Evolutionary conservation across 2,329 filamentous ascomycete genomes (phyloP), one percentile per base, ranked within the genome.

Genomic region (Moelleriella libera): DNA sequence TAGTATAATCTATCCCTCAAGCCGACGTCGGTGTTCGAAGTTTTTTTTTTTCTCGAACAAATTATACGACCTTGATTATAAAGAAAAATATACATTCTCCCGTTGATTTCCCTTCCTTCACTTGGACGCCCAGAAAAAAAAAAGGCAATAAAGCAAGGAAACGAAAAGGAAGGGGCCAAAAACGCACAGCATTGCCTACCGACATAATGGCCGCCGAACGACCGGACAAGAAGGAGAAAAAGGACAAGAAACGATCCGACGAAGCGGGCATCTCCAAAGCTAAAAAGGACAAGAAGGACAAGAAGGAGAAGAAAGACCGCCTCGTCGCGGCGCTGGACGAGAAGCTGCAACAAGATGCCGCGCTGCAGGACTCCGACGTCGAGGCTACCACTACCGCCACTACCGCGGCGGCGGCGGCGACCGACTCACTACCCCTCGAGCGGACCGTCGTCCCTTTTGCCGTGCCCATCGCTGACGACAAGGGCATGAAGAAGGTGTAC

Each of bases 381-480:
- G 62, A 44, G 55, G 60, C 66, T 32, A 66, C 67, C 52, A 67
- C 67, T 44, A 64, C 63, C 41, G 69, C 71, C 54, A 69, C 67
- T 14, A 64, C 68, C 44, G 66, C 69, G 43, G 70, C 73, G 45
- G 66, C 74, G 50, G 63, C 68, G 46, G 68, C 66, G 54, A 56
- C 65, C 42, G 68, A 69, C 44, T 58, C 71, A 46, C 48, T 60
- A 32, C 57, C 64, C 45, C 61, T 72, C 48, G 67, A 71, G 63
- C 60, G 74, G 56, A 80, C 82, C 49, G 71, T 94, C 44, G 86
- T 94, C 48, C 85, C 88, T 31, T 92, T 95, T 61, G 88, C 89
- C 49, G 75, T 84, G 56, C 86, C 88, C 34, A 70, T 94, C 51
- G 83, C 83, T 30, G 82, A 88, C 53, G 86, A 87, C 52, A 92